Evolutionary conservation across 1,284 basidiomycete species (phyloP), one percentile per base, ranked within the genome.

Genomic region (Lignosus rhinocerotis): DNA sequence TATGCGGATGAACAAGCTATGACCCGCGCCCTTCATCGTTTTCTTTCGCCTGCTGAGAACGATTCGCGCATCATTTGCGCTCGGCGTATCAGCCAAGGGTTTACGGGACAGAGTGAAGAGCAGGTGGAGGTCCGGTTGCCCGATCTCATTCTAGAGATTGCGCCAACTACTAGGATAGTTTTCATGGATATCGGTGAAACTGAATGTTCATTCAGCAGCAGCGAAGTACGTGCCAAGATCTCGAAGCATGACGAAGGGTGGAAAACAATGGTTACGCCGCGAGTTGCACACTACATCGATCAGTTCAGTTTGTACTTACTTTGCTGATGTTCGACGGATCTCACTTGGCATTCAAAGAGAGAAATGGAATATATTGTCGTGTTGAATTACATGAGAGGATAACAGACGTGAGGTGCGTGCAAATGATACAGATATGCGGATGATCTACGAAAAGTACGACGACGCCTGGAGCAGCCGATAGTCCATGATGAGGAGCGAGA

Each of bases 21-120:
- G 85, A 66, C 75, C 45, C 61, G 64, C 5, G 78, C 83, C 8
- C 77, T 95, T 21, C 70, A 69, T n/a, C 73, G 70, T 12, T 90
- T 94, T 73, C 83, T 96, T 49, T 79, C 82, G 2, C 69, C 77
- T 1, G 70, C 75, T 25, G 84, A 80, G 10, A 83, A 88, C 61
- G 82, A 88, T 62, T 89, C 88, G 3, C 77, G 78, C 16, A 75
- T 98, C 46, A 78, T 94, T 6, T 94, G 88, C 65, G 91, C 91
- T 0, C 76, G 83, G 12, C 81, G 93, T 14, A 68, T 71, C 2
- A 66, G 67, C 38, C 53, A 51, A 1, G 62, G 59, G 4, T 45
- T 55, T 11, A n/a, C 63, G 7, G 45, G 46, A 8, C 60, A 51
- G 12, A 55, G 55, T 14, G 75, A 76, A 48, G 65, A 71, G 17